Base-by-base conservation (phyloP, 148 eudicot genomes). In the Arbutus unedo region DNA sequence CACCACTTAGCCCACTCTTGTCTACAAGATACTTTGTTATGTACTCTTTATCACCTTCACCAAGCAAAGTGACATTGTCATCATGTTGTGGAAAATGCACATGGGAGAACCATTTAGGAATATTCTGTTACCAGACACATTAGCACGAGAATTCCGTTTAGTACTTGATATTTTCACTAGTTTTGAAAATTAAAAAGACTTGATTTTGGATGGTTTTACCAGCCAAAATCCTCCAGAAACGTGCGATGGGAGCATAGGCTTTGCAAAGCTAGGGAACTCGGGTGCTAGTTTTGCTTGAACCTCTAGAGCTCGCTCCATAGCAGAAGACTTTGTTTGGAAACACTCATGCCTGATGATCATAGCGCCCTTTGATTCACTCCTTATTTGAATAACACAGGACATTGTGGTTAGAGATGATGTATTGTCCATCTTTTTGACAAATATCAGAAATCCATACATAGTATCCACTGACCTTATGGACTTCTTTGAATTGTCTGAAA, bases 151-250 rank as follows among this genome's bases (percentile, higher is more conserved):
- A 83, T 51, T 19, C 31, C 44, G 67, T 16, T 50, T 41, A 14
- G 19, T 2, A 19, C 4, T 31, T 7, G 21, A 53, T 9, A 18
- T 4, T 45, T 45, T 51, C 10, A 41, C 71, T 25, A 2, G 5
- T 31, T 41, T 9, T 18, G 8, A 48, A 60, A n/a, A 23, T 57
- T 9, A 14, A 56, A 50, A 51, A 31, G 16, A 8, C 54, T 50
- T 76, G 51, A n/a, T 21, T 19, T 48, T 48, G 13, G 23, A 16
- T 53, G 38, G 38, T 31, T 31, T 81, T 85, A 90, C 92, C 83
- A 90, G 88, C 92, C 92, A 90, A 85, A 88, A 90, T 57, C 90
- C 88, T 64, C 90, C 85, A 6, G 89, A 49, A 49, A 90, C 92
- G 60, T 90, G 92, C 38, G 92, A 86, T 57, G 80, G 87, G 43